A percentile compares a stretch with the other conserved stretches of the same genome.
Evolutionary conservation across 139 green algal genomes (phyloP).

Genomic region (Medakamo hakoo): DNA sequence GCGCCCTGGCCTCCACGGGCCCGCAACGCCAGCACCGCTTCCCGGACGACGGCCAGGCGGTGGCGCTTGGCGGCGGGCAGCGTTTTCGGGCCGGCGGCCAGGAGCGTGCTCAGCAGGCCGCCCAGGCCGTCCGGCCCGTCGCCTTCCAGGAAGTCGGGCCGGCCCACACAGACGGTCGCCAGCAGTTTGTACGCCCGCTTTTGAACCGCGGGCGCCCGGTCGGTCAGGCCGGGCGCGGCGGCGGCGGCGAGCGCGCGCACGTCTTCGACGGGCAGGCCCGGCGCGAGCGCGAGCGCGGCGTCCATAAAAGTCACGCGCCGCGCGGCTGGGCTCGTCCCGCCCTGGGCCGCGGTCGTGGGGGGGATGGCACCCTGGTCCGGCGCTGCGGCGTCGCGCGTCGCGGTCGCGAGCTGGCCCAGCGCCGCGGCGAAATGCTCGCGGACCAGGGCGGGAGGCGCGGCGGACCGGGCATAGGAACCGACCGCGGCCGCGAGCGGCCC

Average conservation of each 20-base stretch:
- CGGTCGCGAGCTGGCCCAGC: constrained; percentile 53
- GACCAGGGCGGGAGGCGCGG: constrained; percentile 27
- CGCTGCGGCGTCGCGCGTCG: constrained; percentile 35
- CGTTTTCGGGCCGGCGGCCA: constrained; percentile 15
- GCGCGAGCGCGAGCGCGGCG: constrained; percentile 48
- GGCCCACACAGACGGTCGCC: constrained; percentile 39
- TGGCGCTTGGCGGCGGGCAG: constrained; percentile 56
- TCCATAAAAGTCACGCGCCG: constrained; percentile 71
- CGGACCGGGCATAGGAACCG: constrained; percentile 35
- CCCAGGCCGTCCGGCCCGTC: no score
- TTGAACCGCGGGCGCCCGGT: constrained; percentile 60
- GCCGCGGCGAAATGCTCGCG: constrained; percentile 46
- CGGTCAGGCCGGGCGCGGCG: constrained; percentile 17
- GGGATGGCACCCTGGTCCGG: constrained; percentile 27
- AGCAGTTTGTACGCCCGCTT: constrained; percentile 92
- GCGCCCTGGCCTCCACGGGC: neutral
- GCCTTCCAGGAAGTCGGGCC: constrained; percentile 19
- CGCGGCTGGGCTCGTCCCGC: constrained; percentile 31
- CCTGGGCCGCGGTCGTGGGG: constrained; percentile 34
- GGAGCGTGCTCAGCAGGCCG: constrained; percentile 35
- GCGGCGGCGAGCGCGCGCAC: constrained; percentile 52
- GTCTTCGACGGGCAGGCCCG: constrained; percentile 40
- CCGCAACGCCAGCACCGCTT: constrained; percentile 25
- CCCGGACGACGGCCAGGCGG: constrained; percentile 49
- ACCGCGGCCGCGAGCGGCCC: constrained; percentile 36